Percentiles rank a stretch among this genome's conserved stretches.
phyloP scores from a whole-genome alignment of 2,329 filamentous ascomycete species.

The Fusarium ramigenum region DNA sequence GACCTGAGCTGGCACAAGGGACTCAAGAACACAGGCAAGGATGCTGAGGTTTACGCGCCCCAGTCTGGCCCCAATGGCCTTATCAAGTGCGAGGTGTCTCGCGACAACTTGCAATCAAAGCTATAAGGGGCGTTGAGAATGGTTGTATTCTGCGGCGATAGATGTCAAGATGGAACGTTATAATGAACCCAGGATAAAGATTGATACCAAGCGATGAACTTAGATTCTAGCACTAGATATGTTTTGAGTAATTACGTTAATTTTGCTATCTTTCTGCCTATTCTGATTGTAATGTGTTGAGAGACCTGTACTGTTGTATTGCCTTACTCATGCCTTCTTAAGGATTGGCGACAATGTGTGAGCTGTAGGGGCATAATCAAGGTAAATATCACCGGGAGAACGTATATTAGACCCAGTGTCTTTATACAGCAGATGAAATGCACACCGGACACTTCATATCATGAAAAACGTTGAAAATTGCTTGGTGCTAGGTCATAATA shows the following conservation, averaged over 20 bases:
- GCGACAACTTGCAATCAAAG: constrained; percentile 49
- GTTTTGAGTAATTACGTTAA: neutral
- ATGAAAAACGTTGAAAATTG: constrained; percentile 36
- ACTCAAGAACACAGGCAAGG: constrained; percentile 91
- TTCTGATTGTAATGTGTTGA: neutral
- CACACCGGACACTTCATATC: neutral
- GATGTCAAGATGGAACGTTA: constrained; percentile 28
- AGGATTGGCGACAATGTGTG: neutral
- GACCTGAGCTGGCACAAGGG: constrained; percentile 98
- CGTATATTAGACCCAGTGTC: neutral
- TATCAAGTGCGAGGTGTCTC: constrained; percentile 90
- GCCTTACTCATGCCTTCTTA: neutral
- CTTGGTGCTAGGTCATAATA: constrained; percentile 42
- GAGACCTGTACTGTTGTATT: too few species aligned
- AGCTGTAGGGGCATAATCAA: neutral
- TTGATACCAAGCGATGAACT: constrained; percentile 31
- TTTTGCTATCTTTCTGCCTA: neutral
- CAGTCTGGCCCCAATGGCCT: constrained; percentile 94
- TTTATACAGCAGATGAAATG: neutral
- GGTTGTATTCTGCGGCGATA: constrained; percentile 6
- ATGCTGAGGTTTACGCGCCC: constrained; percentile 94
- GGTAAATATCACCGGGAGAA: neutral
- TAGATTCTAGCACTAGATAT: constrained; percentile 12
- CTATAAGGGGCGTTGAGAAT: constrained; percentile 5
- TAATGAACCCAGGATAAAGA: constrained; percentile 24